Evolutionary conservation across 2,329 filamentous ascomycete species (phyloP), one percentile per base, ranked within the genome.

Genomic region (Epicoccum sorghinum): DNA sequence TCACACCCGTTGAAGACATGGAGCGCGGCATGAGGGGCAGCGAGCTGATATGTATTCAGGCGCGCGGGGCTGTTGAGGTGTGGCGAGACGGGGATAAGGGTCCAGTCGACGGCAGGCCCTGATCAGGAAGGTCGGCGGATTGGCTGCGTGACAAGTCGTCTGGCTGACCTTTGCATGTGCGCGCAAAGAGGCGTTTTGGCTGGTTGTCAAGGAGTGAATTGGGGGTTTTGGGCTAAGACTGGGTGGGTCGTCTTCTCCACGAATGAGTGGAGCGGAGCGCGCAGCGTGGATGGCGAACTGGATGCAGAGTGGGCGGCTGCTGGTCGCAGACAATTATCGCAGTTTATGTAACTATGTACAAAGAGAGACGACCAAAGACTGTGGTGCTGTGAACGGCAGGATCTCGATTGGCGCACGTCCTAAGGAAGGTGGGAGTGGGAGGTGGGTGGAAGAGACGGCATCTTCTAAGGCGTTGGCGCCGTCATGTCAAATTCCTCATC

Each of bases 151-250:
- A 46, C 47, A 42, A 54, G 36, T 43, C 53, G 57, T 60, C 62
- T 65, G 63, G 63, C 40, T 57, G 47, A 47, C 38, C 27, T 48
- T 58, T 49, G 62, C 64, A 65, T 60, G 59, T 66, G 65, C 55
- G 46, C 57, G 23, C 43, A 55, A 64, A 36, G 47, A 49, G 52
- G 35, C 43, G 51, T 29, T 59, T 52, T 62, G 60, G 60, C 47
- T 67, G 62, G 59, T 36, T 45, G 45, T 52, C 45, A 48, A 49
- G 40, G 45, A 52, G 45, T 46, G 49, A 57, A 37, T 40, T 38
- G 41, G 44, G 22, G 24, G 25, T 23, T 52, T 14, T 38, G 48
- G 30, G 10, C 44, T 48, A 52, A 37, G 22, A 44, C 32, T 18
- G 40, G 47, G 48, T 48, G 41, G 45, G 44, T 23, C 33, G 47